phyloP scores from a whole-genome alignment of 108 stramenopile species.

The Nannochloropsis oceanica region DNA sequence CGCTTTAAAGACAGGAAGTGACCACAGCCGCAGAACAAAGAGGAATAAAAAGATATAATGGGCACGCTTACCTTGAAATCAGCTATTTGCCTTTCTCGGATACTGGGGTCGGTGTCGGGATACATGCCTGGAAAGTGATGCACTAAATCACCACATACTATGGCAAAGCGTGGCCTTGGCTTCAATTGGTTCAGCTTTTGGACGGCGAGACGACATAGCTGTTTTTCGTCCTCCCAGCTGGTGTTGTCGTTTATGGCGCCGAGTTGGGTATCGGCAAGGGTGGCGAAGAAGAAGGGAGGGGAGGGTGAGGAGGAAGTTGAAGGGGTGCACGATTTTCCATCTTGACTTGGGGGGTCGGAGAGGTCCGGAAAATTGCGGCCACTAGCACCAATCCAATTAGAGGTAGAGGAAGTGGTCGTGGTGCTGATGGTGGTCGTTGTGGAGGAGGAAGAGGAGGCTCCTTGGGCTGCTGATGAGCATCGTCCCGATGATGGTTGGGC shows the following conservation, averaged over 20 bases:
- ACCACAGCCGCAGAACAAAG: too few relatives aligned
- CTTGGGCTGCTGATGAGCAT: too few relatives aligned
- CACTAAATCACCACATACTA: not conserved
- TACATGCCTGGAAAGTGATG: not conserved
- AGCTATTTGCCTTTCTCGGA: not conserved
- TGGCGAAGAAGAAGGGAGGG: not conserved
- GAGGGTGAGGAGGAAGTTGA: not conserved
- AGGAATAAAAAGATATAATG: not conserved
- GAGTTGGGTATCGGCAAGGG: not conserved
- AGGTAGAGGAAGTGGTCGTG: too few relatives aligned
- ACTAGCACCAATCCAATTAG: too few relatives aligned
- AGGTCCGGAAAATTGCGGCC: too few relatives aligned
- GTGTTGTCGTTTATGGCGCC: not conserved
- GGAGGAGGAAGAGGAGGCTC: too few relatives aligned
- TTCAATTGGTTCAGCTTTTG: not conserved
- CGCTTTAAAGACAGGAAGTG: too few relatives aligned
- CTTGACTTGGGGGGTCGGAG: too few relatives aligned
- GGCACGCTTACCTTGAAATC: not conserved
- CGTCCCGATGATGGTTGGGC: too few relatives aligned
- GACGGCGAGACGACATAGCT: not conserved
- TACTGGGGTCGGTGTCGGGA: not conserved
- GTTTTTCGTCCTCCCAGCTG: not conserved
- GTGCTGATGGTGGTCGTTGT: too few relatives aligned
- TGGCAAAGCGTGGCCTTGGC: not conserved
- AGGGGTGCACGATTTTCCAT: not conserved